A percentile compares a stretch with the other conserved stretches of the same genome.
Evolutionary conservation across 371 early-diverging fungal species (phyloP).

Genomic region (Chytridiales sp.): DNA sequence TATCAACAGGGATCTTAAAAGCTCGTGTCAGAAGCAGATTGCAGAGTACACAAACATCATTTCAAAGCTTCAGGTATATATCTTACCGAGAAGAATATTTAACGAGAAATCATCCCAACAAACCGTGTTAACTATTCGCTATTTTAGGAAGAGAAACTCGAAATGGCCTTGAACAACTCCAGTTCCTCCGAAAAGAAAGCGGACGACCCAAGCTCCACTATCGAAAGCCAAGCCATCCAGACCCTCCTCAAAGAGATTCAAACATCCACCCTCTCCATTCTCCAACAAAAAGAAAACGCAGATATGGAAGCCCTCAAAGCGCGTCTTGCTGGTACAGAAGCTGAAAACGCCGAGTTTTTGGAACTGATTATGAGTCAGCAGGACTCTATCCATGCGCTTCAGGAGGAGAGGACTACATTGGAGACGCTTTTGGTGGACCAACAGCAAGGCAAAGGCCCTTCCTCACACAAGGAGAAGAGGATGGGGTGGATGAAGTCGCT

Average conservation of each 20-base stretch:
- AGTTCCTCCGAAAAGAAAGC: not conserved
- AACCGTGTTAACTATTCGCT: not conserved
- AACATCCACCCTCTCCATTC: not conserved
- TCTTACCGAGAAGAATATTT: not conserved
- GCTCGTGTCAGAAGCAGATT: conserved; percentile 14
- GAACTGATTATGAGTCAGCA: conserved; percentile 20
- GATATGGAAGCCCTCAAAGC: conserved; percentile 13
- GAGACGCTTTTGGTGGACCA: conserved; percentile 4
- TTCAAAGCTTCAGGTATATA: conserved; percentile 16
- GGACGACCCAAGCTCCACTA: not conserved
- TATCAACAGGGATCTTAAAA: conserved; percentile 20
- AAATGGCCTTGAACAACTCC: conserved; percentile 1
- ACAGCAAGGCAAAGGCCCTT: no score
- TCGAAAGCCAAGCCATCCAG: conserved; percentile 10
- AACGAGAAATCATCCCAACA: not conserved
- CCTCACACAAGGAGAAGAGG: no score
- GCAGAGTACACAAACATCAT: conserved; percentile 10
- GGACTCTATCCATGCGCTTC: conserved; percentile 18
- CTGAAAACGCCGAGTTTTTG: conserved; percentile 15
- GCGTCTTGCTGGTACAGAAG: conserved; percentile 8
- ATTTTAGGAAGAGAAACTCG: conserved; percentile 9
- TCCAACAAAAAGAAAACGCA: conserved; percentile 7
- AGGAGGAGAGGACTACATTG: conserved; percentile 11
- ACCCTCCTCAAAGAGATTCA: conserved; percentile 4
- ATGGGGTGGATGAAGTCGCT: no score